Percentiles rank a stretch among this genome's conserved stretches.
Conservation (phyloP, 2,329 filamentous ascomycete species). For the Pseudopyrenochaeta lycopersici region DNA sequence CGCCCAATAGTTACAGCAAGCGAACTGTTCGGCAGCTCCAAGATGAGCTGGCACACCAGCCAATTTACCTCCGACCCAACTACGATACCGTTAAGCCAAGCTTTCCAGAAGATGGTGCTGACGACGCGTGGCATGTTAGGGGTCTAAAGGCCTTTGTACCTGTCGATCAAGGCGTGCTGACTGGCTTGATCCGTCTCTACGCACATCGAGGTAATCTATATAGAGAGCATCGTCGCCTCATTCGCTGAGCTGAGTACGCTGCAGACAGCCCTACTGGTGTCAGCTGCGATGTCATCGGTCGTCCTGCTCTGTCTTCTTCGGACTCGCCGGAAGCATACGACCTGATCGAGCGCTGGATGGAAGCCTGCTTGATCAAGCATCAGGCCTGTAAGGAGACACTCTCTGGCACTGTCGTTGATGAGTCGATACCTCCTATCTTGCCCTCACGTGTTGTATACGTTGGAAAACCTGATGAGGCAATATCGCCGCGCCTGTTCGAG, state of each 20-base stretch:
- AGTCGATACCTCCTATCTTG: slow-evolving; percentile 22
- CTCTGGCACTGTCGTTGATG: slow-evolving; percentile 21
- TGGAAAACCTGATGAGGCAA: slow-evolving; percentile 12
- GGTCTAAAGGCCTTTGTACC: slow-evolving; percentile 28
- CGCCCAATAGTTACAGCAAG: slow-evolving; percentile 5
- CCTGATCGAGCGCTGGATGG: slow-evolving; percentile 28
- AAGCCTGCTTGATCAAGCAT: slow-evolving; percentile 24
- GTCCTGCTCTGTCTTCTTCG: slow-evolving; percentile 25
- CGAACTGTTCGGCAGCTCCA: slow-evolving; percentile 13
- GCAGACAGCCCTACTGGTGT: slow-evolving; percentile 24
- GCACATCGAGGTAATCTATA: slow-evolving; percentile 21
- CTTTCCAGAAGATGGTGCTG: slow-evolving; percentile 23
- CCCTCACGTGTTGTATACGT: slow-evolving; percentile 30
- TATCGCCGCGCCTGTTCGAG: slow-evolving; percentile 24
- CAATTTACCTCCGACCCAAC: slow-evolving; percentile 29
- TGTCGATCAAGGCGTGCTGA: slow-evolving; percentile 24
- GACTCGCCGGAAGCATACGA: slow-evolving; percentile 31
- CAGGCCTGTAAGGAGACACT: slow-evolving; percentile 23
- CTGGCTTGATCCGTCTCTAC: slow-evolving; percentile 25
- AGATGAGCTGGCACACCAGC: slow-evolving; percentile 15
- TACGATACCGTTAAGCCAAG: slow-evolving; percentile 15
- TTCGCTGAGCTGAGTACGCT: slow-evolving; percentile 20
- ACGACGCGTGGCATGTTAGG: slow-evolving; percentile 19
- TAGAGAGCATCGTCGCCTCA: not conserved
- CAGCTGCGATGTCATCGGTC: slow-evolving; percentile 28